Conservation (phyloP, 2,329 filamentous ascomycete species). For the Aspergillus thermomutatus region DNA sequence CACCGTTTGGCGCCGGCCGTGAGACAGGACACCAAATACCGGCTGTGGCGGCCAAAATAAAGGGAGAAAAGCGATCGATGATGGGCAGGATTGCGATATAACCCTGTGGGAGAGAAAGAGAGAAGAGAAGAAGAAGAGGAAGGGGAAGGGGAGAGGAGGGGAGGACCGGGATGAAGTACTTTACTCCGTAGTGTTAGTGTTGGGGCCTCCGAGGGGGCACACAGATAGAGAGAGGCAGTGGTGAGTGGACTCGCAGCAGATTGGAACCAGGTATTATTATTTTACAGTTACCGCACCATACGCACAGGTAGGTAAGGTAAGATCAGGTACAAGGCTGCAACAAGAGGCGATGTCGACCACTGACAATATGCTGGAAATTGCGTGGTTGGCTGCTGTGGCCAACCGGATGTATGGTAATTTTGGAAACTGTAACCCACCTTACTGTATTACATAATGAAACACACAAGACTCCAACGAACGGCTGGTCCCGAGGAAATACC, state of each 20-base stretch:
- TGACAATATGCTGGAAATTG: not conserved
- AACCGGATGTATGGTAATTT: not conserved
- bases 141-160: slow-evolving; percentile 12
- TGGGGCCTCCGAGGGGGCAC: not conserved
- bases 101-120: slow-evolving; percentile 18
- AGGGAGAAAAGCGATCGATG: slow-evolving; percentile 30
- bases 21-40: slow-evolving; percentile 46
- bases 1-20: slow-evolving; percentile 46
- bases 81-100: slow-evolving; percentile 26
- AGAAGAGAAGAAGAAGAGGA: slow-evolving; percentile 10
- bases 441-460: not conserved
- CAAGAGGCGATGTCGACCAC: no score
- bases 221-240: not conserved
- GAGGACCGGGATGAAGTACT: slow-evolving; percentile 9
- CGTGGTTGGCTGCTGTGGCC: not conserved
- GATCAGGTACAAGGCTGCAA: no score
- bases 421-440: not conserved
- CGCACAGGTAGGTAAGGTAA: no score
- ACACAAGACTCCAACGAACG: not conserved
- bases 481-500: not conserved
- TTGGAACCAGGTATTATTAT: not conserved
- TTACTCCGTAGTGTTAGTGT: not conserved
- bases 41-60: slow-evolving; percentile 43
- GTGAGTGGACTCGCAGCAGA: not conserved
- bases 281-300: not conserved